Evolutionary conservation across 2,329 filamentous ascomycete species (phyloP), one percentile per base, ranked within the genome.

Genomic region (Clonostachys rosea): DNA sequence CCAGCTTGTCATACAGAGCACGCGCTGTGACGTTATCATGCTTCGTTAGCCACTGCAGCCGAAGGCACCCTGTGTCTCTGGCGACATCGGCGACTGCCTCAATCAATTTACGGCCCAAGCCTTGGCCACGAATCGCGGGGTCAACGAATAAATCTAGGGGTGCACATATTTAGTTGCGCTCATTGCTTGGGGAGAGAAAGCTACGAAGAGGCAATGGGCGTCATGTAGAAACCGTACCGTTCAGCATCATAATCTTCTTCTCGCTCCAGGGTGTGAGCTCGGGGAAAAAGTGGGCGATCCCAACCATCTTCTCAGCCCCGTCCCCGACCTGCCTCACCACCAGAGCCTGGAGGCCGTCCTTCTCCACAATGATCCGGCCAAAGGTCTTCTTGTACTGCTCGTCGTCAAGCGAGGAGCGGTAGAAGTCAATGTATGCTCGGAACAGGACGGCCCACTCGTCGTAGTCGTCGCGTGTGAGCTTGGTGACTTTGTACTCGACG

Each of bases 321-420:
- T 17, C n/a, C 16, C 18, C 42, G 11, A 18, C 20, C 30, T 44
- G 35, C 24, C 42, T 43, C 24, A 47, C 20, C 12, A 37, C 46
- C 12, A 47, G 18, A 30, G 20, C 41, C n/a, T 44, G 18, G 12
- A 47, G 35, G 11, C 41, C 46, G 10, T 36, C 41, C 14, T 18
- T 16, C 10, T 30, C 34, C 40, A 44, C 42, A 17, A 40, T 44
- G n/a, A 47, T 44, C 17, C 46, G 46, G 9, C 33, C 42, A 20
- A 47, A 47, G 6, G 46, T 47, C 16, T 37, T 37, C n/a, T 39
- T 35, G 36, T 47, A 47, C 35, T 47, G 46, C 14, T 47, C 46
- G 16, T 47, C 46, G 7, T 33, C 33, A 11, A 47, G 20, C 11
- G 42, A 35, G 16, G 41, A 44, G 12, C 44, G 33, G 46, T 47